Base-by-base conservation (phyloP, 805 yeast genomes). In the Wickerhamomyces pijperi region DNA sequence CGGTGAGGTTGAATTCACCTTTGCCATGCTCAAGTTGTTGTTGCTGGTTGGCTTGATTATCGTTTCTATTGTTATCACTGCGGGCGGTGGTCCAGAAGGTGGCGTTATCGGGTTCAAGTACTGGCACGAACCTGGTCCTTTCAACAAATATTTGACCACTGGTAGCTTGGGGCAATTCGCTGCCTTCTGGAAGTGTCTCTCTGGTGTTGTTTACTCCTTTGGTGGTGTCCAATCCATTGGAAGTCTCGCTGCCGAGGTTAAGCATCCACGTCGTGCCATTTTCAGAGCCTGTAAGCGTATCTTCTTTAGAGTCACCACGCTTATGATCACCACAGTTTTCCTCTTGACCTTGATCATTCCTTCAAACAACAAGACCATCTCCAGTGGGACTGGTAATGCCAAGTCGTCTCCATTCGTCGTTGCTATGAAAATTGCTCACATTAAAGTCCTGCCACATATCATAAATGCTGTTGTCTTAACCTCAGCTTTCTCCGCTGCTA, bases 181-280 rank as follows among this genome's bases (percentile, higher is more conserved):
- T 21, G 82, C 78, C 3, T 64, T 76, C 40, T 72, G 76, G 71
- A 70, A 72, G 13, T 72, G 73, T 28, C 58, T 76, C 34, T 65
- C 73, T 40, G 72, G 71, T 47, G 72, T 76, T 34, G 82, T 74
- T 11, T 76, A 74, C 46, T 70, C 80, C 4, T 76, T 72, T 48
- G 70, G 76, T 45, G 62, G 75, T 38, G 56, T 76, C 14, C 82
- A 77, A 59, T 61, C 76, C 46, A 65, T 76, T 45, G 72, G 67
- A 5, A 54, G 66, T 33, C 61, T 74, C 18, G 69, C 73, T 14
- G 68, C 75, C 7, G 83, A 77, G 54, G 67, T 73, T 33, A 54
- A 62, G 37, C 64, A 67, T 44, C 81, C 80, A 33, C 64, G 82
- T 49, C 60, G 66, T 42, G 70, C 68, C 31, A 64, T 78, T 34